phyloP scores from a whole-genome alignment of 2,329 filamentous ascomycete genomes.

The Harringtonia lauricola region DNA sequence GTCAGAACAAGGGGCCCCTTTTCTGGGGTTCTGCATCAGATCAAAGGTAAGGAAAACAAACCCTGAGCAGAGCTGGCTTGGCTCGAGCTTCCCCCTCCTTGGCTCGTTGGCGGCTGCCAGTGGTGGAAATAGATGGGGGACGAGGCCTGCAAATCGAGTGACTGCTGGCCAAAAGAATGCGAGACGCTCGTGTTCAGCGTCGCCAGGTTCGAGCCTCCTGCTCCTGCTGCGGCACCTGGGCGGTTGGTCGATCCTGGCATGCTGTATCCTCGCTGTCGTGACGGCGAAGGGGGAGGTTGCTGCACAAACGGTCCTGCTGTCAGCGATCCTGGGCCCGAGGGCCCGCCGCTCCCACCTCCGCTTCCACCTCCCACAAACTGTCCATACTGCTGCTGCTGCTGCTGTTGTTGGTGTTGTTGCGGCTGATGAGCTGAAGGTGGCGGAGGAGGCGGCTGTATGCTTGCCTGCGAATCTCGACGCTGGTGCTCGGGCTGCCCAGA shows the following conservation, averaged over 20 bases:
- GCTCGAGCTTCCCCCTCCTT: conserved; percentile 1
- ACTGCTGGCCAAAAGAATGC: conserved; percentile 21
- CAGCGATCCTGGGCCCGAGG: conserved; percentile 22
- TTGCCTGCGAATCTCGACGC: conserved; percentile 37
- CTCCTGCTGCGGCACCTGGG: conserved; percentile 27
- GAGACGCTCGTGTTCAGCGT: conserved; percentile 31
- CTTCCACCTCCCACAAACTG: conserved; percentile 28
- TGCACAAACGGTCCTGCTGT: conserved; percentile 24
- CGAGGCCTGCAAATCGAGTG: conserved; percentile 54
- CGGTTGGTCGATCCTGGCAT: conserved; percentile 28
- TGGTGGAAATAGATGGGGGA: conserved; percentile 83
- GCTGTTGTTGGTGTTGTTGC: conserved; percentile 14
- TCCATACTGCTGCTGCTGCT: conserved; percentile 34
- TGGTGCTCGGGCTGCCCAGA: conserved; percentile 39
- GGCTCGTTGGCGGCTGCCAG: conserved; percentile 65
- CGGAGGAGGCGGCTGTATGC: not conserved
- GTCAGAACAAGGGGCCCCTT: not conserved
- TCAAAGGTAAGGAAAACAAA: conserved; percentile 1
- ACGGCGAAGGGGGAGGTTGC: conserved; percentile 35
- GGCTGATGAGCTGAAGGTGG: not conserved
- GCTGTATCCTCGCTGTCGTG: conserved; percentile 38
- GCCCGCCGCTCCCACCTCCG: conserved; percentile 14
- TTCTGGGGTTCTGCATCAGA: not conserved
- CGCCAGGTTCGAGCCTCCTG: conserved; percentile 49
- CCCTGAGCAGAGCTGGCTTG: conserved; percentile 3